Base-by-base conservation (phyloP, 768 basidiomycete genomes). In the Chalciporus pseudorubinellus region DNA sequence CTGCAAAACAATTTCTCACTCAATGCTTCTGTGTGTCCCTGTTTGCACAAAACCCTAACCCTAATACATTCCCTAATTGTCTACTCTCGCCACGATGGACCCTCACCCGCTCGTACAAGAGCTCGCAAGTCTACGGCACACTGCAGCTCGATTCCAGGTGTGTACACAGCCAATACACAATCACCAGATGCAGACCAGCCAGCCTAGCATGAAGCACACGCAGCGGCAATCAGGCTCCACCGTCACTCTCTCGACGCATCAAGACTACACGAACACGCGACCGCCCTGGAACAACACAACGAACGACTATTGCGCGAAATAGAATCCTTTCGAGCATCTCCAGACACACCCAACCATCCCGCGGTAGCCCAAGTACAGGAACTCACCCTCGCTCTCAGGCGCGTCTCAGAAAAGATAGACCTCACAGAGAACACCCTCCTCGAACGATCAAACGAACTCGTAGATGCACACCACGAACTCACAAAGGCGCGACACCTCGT, bases 301-400 rank as follows among this genome's bases (percentile, higher is more conserved):
- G 70, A 73, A 12, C 66, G 75, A 3, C 71, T 88, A 31, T 69
- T 63, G n/a, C 70, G 76, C 20, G 89, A 90, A 63, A 55, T 87
- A 28, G 68, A 68, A 6, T 56, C 76, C 4, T 74, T 89, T n/a
- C 74, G 84, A 40, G 73, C 77, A 0, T 64, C 78, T 53, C 79
- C 84, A 14, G 76, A 80, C 43, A 62, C 71, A 4, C 65, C 74
- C 7, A 69, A 68, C 0, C 71, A 71, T 44, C 70, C 72, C 6
- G 69, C 73, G 24, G 58, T 68, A 6, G 55, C 69, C 4, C 75
- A 75, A 49, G 72, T 74, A 1, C 67, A 74, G 14, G 73, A 91
- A 51, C 75, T 91, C 46, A 83, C 86, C 0, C 76, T 91, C 9
- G 81, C 86, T 0, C 76, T 89, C 22, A 77, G 88, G 7, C 79